Conservation (phyloP, 257 asterid species). For the Osmanthus fragrans region DNA sequence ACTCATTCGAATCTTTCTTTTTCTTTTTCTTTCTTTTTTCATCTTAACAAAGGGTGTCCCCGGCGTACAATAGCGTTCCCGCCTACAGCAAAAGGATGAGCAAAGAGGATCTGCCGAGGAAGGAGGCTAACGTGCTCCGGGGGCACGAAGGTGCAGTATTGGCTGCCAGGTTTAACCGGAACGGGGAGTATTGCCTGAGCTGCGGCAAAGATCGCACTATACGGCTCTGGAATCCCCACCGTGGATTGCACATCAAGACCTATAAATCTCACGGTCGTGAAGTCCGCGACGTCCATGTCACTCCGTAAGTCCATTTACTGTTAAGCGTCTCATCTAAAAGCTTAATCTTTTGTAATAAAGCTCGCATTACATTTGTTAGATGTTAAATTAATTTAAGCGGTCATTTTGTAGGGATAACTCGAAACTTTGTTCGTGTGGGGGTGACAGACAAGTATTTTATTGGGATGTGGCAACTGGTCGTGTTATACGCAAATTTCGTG, state of each 20-base stretch:
- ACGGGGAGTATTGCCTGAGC: conserved; percentile 90
- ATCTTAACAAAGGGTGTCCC: background rate
- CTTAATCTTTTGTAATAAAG: background rate
- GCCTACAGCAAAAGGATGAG: conserved; percentile 31
- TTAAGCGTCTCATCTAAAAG: background rate
- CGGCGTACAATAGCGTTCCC: background rate
- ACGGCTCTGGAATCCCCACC: conserved; percentile 96
- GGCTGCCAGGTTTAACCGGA: conserved; percentile 88
- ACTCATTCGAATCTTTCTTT: background rate
- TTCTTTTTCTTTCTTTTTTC: background rate
- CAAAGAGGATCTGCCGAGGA: conserved; percentile 50
- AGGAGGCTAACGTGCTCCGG: conserved; percentile 70
- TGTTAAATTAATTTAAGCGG: background rate
- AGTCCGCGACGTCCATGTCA: conserved; percentile 91
- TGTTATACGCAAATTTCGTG: conserved; percentile 90
- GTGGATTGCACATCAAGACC: conserved; percentile 86
- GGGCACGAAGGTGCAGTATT: conserved; percentile 96
- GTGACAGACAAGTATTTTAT: conserved; percentile 92
- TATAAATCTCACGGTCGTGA: conserved; percentile 95
- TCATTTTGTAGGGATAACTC: conserved; percentile 68
- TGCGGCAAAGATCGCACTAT: conserved; percentile 97
- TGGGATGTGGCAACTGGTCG: conserved; percentile 96
- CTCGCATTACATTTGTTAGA: background rate
- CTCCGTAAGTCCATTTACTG: conserved; percentile 37
- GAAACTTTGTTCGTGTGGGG: conserved; percentile 86